phyloP scores from a whole-genome alignment of 768 basidiomycete genomes.

The Polyporus arcularius region DNA sequence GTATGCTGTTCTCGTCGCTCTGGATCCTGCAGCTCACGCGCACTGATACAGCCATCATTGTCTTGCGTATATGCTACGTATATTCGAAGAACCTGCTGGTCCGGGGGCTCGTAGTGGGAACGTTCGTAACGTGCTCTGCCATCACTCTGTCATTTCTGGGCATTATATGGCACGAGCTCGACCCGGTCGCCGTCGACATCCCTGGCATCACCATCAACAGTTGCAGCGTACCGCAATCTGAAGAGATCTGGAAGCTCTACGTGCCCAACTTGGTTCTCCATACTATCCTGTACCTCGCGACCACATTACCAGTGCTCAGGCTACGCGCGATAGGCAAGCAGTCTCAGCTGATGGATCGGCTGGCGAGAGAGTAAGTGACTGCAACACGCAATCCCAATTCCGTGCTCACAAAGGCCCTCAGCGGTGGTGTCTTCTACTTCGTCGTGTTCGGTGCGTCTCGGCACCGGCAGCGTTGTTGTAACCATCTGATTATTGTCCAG shows the following conservation, averaged over 20 bases:
- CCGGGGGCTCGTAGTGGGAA: constrained; percentile 10
- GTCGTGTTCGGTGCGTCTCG: constrained; percentile 14
- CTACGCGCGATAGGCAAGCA: constrained; percentile 6
- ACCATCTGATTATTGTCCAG: background rate
- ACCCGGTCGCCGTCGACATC: constrained; percentile 3
- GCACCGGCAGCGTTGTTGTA: background rate
- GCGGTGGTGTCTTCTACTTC: constrained; percentile 23
- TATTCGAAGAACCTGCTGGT: constrained; percentile 12
- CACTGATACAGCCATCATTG: constrained; percentile 17
- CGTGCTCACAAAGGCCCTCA: background rate
- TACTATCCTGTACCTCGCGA: constrained; percentile 21
- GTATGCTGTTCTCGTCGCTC: background rate
- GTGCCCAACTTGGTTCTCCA: constrained; percentile 20
- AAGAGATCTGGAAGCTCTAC: constrained; percentile 19
- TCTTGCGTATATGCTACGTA: constrained; percentile 25
- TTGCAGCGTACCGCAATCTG: constrained; percentile 20
- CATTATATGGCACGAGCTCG: constrained; percentile 11
- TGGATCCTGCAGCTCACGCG: background rate
- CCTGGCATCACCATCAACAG: constrained; percentile 12
- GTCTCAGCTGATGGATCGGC: constrained; percentile 17
- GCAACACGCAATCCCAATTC: background rate
- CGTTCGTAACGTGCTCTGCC: constrained; percentile 11
- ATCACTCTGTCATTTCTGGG: constrained; percentile 5
- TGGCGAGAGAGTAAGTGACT: constrained; percentile 18
- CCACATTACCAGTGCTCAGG: constrained; percentile 16